phyloP scores from a whole-genome alignment of 768 basidiomycete species.

The Amanita molliuscula region DNA sequence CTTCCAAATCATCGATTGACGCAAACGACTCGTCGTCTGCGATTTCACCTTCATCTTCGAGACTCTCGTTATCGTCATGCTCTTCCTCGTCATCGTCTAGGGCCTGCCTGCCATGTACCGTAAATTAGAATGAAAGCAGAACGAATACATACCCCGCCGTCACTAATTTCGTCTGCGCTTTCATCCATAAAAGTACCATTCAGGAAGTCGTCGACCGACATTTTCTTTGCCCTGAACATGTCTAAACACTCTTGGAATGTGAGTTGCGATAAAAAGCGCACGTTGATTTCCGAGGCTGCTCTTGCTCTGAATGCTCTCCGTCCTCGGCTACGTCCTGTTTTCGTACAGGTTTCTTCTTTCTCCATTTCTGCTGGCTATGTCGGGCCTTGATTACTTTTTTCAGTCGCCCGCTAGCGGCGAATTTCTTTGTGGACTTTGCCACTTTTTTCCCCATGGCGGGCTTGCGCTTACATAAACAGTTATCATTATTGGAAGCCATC shows the following conservation, averaged over 20 bases:
- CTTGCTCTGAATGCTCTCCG: conserved; percentile 16
- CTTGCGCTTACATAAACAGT: neutral
- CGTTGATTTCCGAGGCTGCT: conserved; percentile 10
- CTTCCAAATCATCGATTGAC: conserved; percentile 71
- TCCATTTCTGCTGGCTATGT: conserved; percentile 69
- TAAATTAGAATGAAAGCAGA: neutral
- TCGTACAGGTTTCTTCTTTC: conserved; percentile 59
- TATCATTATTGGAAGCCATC: conserved; percentile 1
- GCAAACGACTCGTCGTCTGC: conserved; percentile 61
- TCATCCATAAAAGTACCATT: conserved; percentile 64
- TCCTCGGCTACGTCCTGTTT: conserved; percentile 27
- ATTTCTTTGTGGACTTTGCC: conserved; percentile 78
- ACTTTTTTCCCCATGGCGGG: conserved; percentile 38
- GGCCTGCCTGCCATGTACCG: conserved; percentile 13
- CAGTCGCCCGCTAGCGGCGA: conserved; percentile 79
- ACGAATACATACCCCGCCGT: conserved; percentile 16
- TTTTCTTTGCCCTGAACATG: conserved; percentile 29
- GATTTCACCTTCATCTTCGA: conserved; percentile 22
- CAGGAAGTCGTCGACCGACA: conserved; percentile 73
- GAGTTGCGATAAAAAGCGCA: conserved; percentile 1
- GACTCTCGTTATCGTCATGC: conserved; percentile 21
- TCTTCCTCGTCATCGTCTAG: conserved; percentile 10
- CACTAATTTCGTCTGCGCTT: conserved; percentile 34
- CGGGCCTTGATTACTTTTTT: conserved; percentile 79
- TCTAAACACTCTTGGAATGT: neutral